A percentile compares a stretch with the other conserved stretches of the same genome.
Evolutionary conservation across 139 green algal species (phyloP).

Genomic region (Chlamydomonas schloesseri): DNA sequence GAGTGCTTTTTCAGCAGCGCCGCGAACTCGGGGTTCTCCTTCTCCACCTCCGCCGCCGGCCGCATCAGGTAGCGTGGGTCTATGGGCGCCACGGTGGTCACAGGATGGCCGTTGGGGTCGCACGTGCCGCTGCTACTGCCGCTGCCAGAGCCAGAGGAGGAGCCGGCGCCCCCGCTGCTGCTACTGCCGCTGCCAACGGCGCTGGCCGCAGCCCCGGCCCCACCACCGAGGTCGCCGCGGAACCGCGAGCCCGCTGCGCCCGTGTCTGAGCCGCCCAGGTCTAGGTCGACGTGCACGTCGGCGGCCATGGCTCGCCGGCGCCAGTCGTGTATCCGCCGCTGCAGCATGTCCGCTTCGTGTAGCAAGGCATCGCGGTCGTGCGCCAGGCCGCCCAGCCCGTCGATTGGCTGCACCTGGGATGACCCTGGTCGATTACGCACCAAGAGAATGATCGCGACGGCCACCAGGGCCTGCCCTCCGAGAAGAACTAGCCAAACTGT

Average conservation of each 20-base stretch:
- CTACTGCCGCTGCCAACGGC: too few relatives aligned
- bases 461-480: background rate
- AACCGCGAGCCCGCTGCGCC: too few relatives aligned
- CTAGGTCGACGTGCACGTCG: background rate
- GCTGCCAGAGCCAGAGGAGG: background rate
- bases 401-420: too few relatives aligned
- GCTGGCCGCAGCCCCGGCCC: too few relatives aligned
- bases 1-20: slow-evolving; percentile 19
- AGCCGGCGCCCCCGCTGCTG: background rate
- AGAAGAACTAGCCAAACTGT: slow-evolving; percentile 19
- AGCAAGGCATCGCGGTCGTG: slow-evolving; percentile 7
- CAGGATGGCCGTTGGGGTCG: slow-evolving; percentile 33
- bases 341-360: background rate
- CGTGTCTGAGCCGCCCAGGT: too few relatives aligned
- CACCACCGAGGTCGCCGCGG: too few relatives aligned
- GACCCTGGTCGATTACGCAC: background rate
- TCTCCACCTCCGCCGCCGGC: slow-evolving; percentile 7
- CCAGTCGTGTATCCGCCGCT: slow-evolving; percentile 5
- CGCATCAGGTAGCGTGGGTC: slow-evolving; percentile 29
- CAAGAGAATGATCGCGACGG: slow-evolving; percentile 11
- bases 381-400: background rate
- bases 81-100: slow-evolving; percentile 13
- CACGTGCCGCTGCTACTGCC: background rate
- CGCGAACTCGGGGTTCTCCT: slow-evolving; percentile 57
- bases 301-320: background rate